Conservation (phyloP, 352 stramenopile genomes). For the Phytophthora capsici region DNA sequence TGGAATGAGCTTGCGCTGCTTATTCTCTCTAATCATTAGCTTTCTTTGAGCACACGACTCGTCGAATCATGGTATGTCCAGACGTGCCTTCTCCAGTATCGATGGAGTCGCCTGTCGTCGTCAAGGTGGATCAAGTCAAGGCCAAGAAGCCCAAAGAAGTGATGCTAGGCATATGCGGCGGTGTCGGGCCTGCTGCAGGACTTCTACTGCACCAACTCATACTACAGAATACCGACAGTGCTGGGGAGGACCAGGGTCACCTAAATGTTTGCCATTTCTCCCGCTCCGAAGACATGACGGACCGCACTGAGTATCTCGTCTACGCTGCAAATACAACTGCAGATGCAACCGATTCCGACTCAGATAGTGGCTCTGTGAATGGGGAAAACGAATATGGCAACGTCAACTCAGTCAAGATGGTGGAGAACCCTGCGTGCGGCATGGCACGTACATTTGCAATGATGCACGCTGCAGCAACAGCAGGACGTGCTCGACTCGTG, state of each 20-base stretch:
- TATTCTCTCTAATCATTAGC: neutral
- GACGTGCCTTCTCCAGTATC: neutral
- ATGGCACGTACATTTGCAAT: constrained; percentile 82
- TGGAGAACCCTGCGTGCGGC: constrained; percentile 74
- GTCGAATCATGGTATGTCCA: neutral
- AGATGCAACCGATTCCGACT: constrained; percentile 29
- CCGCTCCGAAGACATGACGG: constrained; percentile 78
- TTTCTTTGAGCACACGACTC: constrained; percentile 3
- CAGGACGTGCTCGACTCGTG: constrained; percentile 51
- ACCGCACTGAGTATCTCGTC: constrained; percentile 68
- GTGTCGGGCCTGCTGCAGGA: constrained; percentile 71
- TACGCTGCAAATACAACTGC: constrained; percentile 21
- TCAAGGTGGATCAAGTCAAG: constrained; percentile 20
- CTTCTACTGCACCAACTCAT: constrained; percentile 80
- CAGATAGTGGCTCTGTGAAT: constrained; percentile 2
- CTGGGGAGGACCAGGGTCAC: constrained; percentile 69
- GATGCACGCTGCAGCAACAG: constrained; percentile 56
- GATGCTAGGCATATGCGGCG: constrained; percentile 78
- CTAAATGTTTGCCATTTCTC: constrained; percentile 78
- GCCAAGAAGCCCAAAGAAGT: constrained; percentile 39
- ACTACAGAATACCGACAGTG: constrained; percentile 70
- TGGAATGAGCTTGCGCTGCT: constrained; percentile 19
- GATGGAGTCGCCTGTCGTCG: constrained; percentile 10
- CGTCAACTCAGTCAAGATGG: constrained; percentile 4
- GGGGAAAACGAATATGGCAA: constrained; percentile 1